Evolutionary conservation across 306 rosid species (phyloP).

Genomic region (Trifolium pratense): DNA sequence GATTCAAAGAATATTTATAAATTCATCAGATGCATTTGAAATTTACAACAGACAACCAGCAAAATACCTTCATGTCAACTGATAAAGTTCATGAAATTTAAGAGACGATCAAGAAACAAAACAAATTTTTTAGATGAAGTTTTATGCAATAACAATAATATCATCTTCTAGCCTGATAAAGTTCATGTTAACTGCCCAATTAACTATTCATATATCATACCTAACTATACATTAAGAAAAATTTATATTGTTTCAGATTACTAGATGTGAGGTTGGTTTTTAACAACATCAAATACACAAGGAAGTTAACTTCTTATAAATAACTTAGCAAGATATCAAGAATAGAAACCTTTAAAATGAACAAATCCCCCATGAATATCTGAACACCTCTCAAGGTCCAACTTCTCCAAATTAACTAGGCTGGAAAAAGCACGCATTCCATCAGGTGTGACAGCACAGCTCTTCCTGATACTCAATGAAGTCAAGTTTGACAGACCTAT

Average conservation of each 20-base stretch:
- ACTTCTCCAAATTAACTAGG: conserved; percentile 68
- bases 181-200: conserved; percentile 28
- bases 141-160: conserved; percentile 21
- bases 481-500: conserved; percentile 65
- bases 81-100: too few species aligned
- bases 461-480: conserved; percentile 65
- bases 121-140: conserved; percentile 15
- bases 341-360: conserved; percentile 68
- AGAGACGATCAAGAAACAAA: conserved; percentile 20
- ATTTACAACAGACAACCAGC: background rate
- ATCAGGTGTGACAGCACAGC: conserved; percentile 58
- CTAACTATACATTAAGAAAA: conserved; percentile 17
- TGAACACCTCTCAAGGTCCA: conserved; percentile 75
- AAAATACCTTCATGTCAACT: too few species aligned
- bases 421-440: conserved; percentile 69
- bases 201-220: conserved; percentile 27
- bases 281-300: conserved; percentile 19
- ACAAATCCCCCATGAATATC: conserved; percentile 73
- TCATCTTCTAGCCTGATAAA: conserved; percentile 25
- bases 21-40: conserved; percentile 24
- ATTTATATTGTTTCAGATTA: conserved; percentile 26
- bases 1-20: conserved; percentile 16
- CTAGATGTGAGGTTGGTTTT: conserved; percentile 21
- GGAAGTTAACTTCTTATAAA: conserved; percentile 10
- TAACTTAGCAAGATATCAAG: conserved; percentile 26